Evolutionary conservation across 108 stramenopile species (phyloP), one percentile per base, ranked within the genome.

Genomic region (Fragilariopsis cylindrus): DNA sequence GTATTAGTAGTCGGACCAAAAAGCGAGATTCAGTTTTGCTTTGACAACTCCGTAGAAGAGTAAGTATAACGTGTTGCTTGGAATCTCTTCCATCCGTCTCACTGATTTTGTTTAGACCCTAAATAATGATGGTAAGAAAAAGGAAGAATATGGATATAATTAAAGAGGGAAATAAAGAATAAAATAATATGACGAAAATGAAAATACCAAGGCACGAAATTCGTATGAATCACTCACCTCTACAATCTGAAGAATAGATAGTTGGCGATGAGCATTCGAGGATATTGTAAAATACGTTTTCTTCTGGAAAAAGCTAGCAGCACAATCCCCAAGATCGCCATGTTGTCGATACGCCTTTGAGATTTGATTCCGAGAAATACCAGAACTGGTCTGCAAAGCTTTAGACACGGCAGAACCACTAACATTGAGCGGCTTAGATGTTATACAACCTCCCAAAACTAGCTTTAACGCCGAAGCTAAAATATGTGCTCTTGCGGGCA

Each of bases 301-400:
- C 9, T 57, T 74, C 40, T 68, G 72, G 56, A 85, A 74, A 30
- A 76, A 81, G 16, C 48, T 49, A 4, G 76, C 81, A 2, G 85
- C 77, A 30, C 76, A 74, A 79, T 85, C 85, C 1, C 85, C 85
- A 45, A 85, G 7, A 60, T 85, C 85, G 4, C 85, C 85, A 53
- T 55, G 44, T 19, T 72, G 40, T 13, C 85, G 81, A 58, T 85
- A 85, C 7, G 68, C 76, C 52, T 79, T 65, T 16, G 81, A 69
- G 1, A 85, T 56, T 62, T 79, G 75, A 44, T n/a, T 67, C 4
- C 65, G 71, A 42, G 78, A 76, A 1, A 74, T 60, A 12, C 85
- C 81, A 19, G 72, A 54, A 15, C 75, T 77, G 50, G 48, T 65
- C 56, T 76, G 75, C 48, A 85, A 50, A 7, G 85, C 85, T 45